These are phyloP conservation scores for Sarocladium oryzae DNA, from an alignment of 2,329 filamentous ascomycete genomes.

Conservation along the genomic window DNA sequence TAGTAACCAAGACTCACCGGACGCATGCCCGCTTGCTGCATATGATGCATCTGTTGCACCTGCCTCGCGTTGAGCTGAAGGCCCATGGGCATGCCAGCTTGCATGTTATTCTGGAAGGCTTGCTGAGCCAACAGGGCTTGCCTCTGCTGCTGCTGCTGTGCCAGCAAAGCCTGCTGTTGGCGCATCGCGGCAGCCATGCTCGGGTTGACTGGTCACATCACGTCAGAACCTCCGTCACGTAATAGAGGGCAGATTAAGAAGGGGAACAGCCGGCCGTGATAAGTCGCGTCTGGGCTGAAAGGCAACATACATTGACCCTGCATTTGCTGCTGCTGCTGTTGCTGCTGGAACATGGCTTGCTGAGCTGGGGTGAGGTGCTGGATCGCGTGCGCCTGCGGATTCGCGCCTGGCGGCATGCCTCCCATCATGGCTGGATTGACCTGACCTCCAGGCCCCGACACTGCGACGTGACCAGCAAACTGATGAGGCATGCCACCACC, in stretches of 20 bases:
- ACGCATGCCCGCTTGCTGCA: constrained; percentile 32
- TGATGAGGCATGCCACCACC: constrained; percentile 61
- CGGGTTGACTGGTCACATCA: not conserved
- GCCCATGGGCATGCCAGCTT: constrained; percentile 43
- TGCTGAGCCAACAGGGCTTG: constrained; percentile 51
- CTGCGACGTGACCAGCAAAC: constrained; percentile 58
- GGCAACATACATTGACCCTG: constrained; percentile 24
- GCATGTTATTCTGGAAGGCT: constrained; percentile 46
- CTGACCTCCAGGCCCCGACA: constrained; percentile 64
- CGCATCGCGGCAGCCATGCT: constrained; percentile 17
- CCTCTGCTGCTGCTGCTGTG: constrained; percentile 45
- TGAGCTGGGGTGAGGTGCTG: constrained; percentile 63
- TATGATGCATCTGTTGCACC: constrained; percentile 44
- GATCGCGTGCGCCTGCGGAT: constrained; percentile 62
- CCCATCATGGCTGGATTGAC: constrained; percentile 72
- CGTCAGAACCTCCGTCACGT: constrained; percentile 4
- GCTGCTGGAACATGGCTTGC: constrained; percentile 52
- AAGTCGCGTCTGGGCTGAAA: not conserved
- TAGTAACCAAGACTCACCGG: constrained; percentile 37
- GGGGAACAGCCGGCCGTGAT: not conserved
- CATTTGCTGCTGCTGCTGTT: constrained; percentile 29
- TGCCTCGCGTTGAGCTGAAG: constrained; percentile 46
- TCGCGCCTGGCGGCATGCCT: constrained; percentile 64
- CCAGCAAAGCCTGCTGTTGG: constrained; percentile 52
- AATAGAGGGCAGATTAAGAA: not conserved